Base-by-base conservation (phyloP, 2,329 filamentous ascomycete genomes). In the Talaromyces verruculosus region DNA sequence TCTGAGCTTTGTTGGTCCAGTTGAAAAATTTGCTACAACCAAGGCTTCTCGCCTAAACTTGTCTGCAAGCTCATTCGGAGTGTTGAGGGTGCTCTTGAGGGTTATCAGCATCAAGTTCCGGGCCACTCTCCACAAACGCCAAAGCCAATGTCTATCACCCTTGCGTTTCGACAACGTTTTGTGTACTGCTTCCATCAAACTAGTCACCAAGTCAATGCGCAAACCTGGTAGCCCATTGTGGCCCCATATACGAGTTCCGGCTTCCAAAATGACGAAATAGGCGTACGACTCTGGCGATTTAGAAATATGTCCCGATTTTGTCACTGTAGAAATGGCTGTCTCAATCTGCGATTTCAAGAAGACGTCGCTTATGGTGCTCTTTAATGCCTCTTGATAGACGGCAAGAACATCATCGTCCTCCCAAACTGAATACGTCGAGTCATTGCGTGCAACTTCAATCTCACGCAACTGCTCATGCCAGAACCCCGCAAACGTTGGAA, bases 361-460 rank as follows among this genome's bases (percentile, higher is more conserved):
- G 3, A 70, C 65, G 13, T 74, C 70, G 10, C 73, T 74, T 25
- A 78, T 70, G 7, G 75, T 73, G 28, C 68, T 76, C 30, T 71
- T 73, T 65, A 78, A 67, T 62, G 77, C 58, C 17, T 76, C 73
- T 33, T 74, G 71, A 69, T 77, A 81, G 41, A 69, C 71, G 30
- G 75, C 72, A 39, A 76, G 77, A 15, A 82, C 41, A 66, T 80
- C 78, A 61, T 82, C 78, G 65, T 82, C 79, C 68, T 82, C 80
- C 81, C 81, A 83, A 3, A 81, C 73, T 6, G 77, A 77, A 65
- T 77, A 76, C 5, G 65, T 57, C 43, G 74, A 68, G 30, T 45
- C 11, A 6, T 19, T 68, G 64, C 77, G 76, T 49, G 72, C 68
- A 69, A 74, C 67, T 67, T 81, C 77, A 11, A 80, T 67, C 7